Evolutionary conservation across 2,329 filamentous ascomycete genomes (phyloP).

Genomic region (Alternaria sp.): DNA sequence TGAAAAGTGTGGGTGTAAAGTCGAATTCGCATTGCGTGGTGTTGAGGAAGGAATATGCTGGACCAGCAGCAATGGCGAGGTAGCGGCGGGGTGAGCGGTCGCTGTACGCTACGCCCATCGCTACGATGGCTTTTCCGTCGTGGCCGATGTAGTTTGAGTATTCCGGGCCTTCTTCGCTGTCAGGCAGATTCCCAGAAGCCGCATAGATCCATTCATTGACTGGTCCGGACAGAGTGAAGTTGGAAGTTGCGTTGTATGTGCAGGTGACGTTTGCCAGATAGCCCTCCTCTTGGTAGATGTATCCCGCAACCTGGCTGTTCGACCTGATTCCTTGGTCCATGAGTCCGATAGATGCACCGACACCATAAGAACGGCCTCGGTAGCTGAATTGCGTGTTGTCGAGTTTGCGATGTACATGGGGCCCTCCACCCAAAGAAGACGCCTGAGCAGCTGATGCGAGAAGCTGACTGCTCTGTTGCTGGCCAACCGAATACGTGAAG

Average conservation of each 20-base stretch:
- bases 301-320: constrained; percentile 28
- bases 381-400: constrained; percentile 40
- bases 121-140: constrained; percentile 37
- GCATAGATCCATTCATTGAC: constrained; percentile 35
- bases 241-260: constrained; percentile 46
- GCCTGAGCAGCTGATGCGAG: constrained; percentile 33
- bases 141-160: constrained; percentile 43
- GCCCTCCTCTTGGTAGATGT: constrained; percentile 45
- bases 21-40: constrained; percentile 40
- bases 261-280: constrained; percentile 43
- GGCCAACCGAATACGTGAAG: constrained; percentile 37
- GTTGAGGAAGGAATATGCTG: constrained; percentile 39
- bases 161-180: constrained; percentile 30
- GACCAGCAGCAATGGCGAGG: constrained; percentile 40
- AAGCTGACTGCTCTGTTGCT: constrained; percentile 30
- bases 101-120: constrained; percentile 39
- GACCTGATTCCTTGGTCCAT: constrained; percentile 25
- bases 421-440: constrained; percentile 21
- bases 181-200: constrained; percentile 29
- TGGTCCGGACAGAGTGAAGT: constrained; percentile 34
- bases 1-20: constrained; percentile 36
- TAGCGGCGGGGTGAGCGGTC: constrained; percentile 32
- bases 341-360: constrained; percentile 49
- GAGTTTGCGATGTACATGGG: constrained; percentile 30
- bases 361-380: constrained; percentile 50